Evolutionary conservation across 805 yeast genomes (phyloP).

Genomic region (Candida boleticola): DNA sequence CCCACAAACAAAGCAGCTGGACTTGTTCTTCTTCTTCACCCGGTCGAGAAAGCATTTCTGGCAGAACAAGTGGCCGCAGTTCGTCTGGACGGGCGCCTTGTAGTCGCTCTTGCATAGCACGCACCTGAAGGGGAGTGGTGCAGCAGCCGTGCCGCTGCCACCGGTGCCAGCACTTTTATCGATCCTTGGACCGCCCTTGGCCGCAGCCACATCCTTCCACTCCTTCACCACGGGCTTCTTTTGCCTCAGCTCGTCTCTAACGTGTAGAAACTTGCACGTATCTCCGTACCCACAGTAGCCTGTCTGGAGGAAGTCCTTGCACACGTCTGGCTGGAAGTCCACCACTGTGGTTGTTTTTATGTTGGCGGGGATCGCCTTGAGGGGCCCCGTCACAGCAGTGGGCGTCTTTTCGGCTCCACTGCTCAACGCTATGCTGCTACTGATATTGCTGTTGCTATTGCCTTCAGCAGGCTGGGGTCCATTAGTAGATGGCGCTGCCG

Average conservation of each 20-base stretch:
- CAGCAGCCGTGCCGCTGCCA: slow-evolving; percentile 1
- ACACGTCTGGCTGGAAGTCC: slow-evolving; percentile 91
- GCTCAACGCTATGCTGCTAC: slow-evolving; percentile 1
- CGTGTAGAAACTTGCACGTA: slow-evolving; percentile 90
- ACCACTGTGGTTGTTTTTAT: slow-evolving; percentile 65
- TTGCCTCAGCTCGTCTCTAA: slow-evolving; percentile 78
- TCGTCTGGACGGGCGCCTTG: slow-evolving; percentile 53
- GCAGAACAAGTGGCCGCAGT: slow-evolving; percentile 66
- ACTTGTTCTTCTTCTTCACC: slow-evolving; percentile 34
- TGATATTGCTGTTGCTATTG: slow-evolving; percentile 8
- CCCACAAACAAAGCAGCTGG: slow-evolving; percentile 57
- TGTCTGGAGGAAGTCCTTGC: slow-evolving; percentile 86
- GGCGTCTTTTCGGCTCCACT: background rate
- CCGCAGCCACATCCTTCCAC: slow-evolving; percentile 53
- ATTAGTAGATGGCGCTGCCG: too few relatives aligned
- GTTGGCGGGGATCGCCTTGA: slow-evolving; percentile 33
- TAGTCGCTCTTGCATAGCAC: slow-evolving; percentile 58
- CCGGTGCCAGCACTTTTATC: slow-evolving; percentile 3
- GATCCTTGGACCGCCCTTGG: background rate
- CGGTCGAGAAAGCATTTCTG: slow-evolving; percentile 54
- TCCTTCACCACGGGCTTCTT: slow-evolving; percentile 65
- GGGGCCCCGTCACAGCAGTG: slow-evolving; percentile 8
- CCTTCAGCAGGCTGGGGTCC: too few relatives aligned
- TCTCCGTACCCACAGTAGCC: slow-evolving; percentile 98
- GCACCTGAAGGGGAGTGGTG: slow-evolving; percentile 55